Base-by-base conservation (phyloP, 768 basidiomycete genomes). In the Neoboletus brunneissimus region DNA sequence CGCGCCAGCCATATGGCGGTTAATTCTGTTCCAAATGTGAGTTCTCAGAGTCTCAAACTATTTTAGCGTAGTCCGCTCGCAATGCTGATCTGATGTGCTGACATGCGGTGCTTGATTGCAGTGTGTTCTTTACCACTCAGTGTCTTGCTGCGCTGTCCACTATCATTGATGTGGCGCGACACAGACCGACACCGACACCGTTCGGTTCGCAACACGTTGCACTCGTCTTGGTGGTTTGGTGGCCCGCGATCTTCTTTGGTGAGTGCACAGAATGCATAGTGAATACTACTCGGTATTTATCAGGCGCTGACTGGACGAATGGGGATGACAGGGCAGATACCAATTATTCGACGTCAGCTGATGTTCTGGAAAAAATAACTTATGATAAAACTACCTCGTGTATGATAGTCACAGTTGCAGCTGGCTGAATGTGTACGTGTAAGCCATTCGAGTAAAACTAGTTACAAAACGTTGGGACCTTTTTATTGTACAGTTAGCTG, bases 131-230 rank as follows among this genome's bases (percentile, higher is more conserved):
- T 16, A 61, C 72, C 22, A 67, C 77, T 48, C 79, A 85, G 62
- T 66, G 78, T 27, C 73, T 86, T 23, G 73, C 79, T 10, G 76
- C 76, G 46, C 72, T 84, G 53, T 77, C 80, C 7, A 79, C 81
- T 2, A 60, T 85, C 29, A 67, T 85, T 38, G 84, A 86, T 63
- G 73, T 83, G 38, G 74, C 65, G 31, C 71, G 35, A 49, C 67
- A 67, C 44, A 71, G 69, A 1, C 48, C 68, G 23, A 59, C 61
- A 13, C 84, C 86, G 2, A 69, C 78, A 15, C 72, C 85, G 5
- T 80, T 88, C 60, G 86, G 85, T 27, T 81, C 85, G 29, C 86
- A 88, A 56, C 83, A 88, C 65, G 64, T 88, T 53, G 82, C 83
- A 38, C 65, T 88, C 44, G 62, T 88, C 18, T 68, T 86, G 25